Base-by-base conservation (phyloP, 2,329 filamentous ascomycete genomes). In the Aureobasidium sp. region DNA sequence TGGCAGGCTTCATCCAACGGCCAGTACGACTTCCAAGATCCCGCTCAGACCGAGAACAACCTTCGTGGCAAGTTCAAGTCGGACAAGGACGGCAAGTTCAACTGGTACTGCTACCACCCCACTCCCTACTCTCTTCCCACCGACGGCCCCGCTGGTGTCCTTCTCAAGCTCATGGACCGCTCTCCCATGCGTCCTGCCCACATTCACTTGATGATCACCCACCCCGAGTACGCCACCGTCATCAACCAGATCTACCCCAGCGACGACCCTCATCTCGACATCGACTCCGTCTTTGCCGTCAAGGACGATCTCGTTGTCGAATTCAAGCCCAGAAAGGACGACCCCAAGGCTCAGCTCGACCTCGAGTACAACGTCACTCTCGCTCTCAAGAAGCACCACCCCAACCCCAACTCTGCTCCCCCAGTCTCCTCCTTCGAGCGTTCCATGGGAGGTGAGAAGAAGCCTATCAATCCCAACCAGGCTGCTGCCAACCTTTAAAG, bases 21-120 rank as follows among this genome's bases (percentile, higher is more conserved):
- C 50, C 61, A 62, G 60, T 86, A 89, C 78, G 86, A 89, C 70
- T 85, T 88, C 80, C 86, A 89, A 74, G 88, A 90, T 73, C 86
- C 86, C 0, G 81, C 85, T 61, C 87, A 90, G 78, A 76, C 77
- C 54, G 83, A 84, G 71, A 88, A 90, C 81, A 91, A 91, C 79
- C 80, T 90, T 44, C 83, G 88, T 47, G 88, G 88, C 72, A 90
- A 90, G 78, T 90, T 90, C 79, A 82, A 81, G 68, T 83, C 85
- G 65, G 82, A 89, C 73, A 81, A 82, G 68, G 81, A 90, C 64
- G 88, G 88, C 67, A 81, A 85, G 72, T 89, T 86, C 76, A 82
- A 79, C 76, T 86, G 89, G 75, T 90, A 90, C 82, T 90, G 87
- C 80, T 83, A 86, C 70, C 81, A 88, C 75, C 88, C 88, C 0